phyloP scores from a whole-genome alignment of 139 green algal species.

The Trebouxia sp. region DNA sequence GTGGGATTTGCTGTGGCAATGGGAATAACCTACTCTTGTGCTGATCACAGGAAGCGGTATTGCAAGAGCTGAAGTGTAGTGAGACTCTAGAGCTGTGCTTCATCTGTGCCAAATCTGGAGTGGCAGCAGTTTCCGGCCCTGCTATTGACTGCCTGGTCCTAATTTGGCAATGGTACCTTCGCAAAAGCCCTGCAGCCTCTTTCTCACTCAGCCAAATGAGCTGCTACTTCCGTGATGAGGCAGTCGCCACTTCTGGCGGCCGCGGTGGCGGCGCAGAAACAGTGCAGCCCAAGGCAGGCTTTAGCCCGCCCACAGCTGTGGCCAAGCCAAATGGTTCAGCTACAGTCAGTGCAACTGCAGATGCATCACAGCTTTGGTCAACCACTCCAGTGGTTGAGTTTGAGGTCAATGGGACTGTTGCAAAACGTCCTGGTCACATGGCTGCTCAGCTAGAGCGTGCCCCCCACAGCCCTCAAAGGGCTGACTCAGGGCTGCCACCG shows the following conservation, averaged over 20 bases:
- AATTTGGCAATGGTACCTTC: constrained; percentile 25
- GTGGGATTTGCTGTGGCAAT: too few relatives aligned
- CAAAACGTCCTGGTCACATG: background rate
- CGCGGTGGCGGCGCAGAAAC: background rate
- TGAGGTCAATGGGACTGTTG: background rate
- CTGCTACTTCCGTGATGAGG: background rate
- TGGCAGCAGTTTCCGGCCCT: background rate
- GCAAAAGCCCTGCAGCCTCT: background rate
- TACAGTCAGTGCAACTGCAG: background rate
- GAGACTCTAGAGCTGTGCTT: background rate
- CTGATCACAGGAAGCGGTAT: background rate
- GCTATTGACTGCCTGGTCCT: constrained; percentile 13
- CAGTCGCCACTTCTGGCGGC: background rate
- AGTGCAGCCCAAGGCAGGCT: background rate
- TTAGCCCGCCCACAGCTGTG: background rate
- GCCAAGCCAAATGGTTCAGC: too few relatives aligned
- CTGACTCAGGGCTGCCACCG: too few relatives aligned
- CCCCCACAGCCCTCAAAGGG: too few relatives aligned
- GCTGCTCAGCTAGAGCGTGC: background rate
- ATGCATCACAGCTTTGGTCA: background rate
- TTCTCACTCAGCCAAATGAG: constrained; percentile 6
- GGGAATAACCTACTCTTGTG: too few relatives aligned
- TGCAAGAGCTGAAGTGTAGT: constrained; percentile 9
- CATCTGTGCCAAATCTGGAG: constrained; percentile 12
- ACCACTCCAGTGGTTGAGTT: background rate